Evolutionary conservation across 768 basidiomycete species (phyloP).

Genomic region (Panaeolus papilionaceus): DNA sequence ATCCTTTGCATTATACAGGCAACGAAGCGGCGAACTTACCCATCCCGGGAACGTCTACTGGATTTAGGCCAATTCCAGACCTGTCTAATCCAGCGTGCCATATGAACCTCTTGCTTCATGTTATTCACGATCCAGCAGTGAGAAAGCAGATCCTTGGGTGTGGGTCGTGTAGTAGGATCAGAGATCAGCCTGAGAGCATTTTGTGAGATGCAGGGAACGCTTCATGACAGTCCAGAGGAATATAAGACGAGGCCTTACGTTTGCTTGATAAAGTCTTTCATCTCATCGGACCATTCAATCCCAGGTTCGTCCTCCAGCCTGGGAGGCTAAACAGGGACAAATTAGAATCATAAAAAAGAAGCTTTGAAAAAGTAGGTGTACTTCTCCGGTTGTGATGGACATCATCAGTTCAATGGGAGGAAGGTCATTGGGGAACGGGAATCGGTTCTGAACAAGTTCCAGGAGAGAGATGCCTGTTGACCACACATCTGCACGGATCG

Average conservation of each 20-base stretch:
- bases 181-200: conserved; percentile 65
- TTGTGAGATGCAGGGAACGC: conserved; percentile 17
- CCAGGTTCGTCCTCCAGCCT: conserved; percentile 77
- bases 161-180: conserved; percentile 71
- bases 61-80: conserved; percentile 81
- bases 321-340: conserved; percentile 63
- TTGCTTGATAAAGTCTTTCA: conserved; percentile 91
- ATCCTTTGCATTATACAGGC: conserved; percentile 1
- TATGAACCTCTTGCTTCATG: conserved; percentile 85
- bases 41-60: conserved; percentile 49
- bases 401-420: conserved; percentile 95
- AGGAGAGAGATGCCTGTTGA: conserved; percentile 94
- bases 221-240: neutral
- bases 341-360: conserved; percentile 11
- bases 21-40: conserved; percentile 38
- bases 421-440: conserved; percentile 93
- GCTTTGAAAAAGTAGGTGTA: conserved; percentile 37
- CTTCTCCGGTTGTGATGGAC: conserved; percentile 84
- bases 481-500: conserved; percentile 98
- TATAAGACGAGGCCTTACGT: conserved; percentile 59
- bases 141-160: conserved; percentile 80
- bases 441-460: conserved; percentile 92
- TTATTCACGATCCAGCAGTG: conserved; percentile 84
- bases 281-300: conserved; percentile 75
- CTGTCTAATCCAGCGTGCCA: conserved; percentile 88